Base-by-base conservation (phyloP, 2,329 filamentous ascomycete species). In the Colletotrichum sansevieriae region DNA sequence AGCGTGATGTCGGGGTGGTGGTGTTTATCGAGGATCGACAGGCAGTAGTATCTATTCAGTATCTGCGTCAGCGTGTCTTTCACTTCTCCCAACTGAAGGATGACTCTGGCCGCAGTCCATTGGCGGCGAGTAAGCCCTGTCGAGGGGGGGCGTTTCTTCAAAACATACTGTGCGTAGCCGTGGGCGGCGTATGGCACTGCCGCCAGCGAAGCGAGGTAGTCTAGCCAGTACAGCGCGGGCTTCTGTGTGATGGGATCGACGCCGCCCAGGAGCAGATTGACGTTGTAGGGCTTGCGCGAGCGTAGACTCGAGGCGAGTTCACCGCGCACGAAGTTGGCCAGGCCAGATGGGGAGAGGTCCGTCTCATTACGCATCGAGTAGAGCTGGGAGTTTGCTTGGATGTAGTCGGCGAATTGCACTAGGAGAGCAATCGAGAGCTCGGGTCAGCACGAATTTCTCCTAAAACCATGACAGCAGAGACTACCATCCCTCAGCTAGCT, bases 361-460 rank as follows among this genome's bases (percentile, higher is more conserved):
- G 92, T 92, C 82, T 94, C 92, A 81, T 98, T 98, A 78, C 97
- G 94, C 95, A 98, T 99, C 74, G 93, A 94, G 85, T 99, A 99
- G 78, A 99, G 92, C 83, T 97, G 94, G 72, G 96, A 91, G 82
- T 99, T 99, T 79, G 95, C 95, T 88, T 98, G 95, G 81, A 99
- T 97, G 84, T 95, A 99, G 84, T 99, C 96, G 80, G 97, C 93
- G 81, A 99, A 99, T 91, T 99, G 95, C 71, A 98, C 95, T 97
- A 78, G 1, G 67, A 54, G 12, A 66, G 29, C 12, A 4, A 5
- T 39, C 33, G 41, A 29, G 72, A 76, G 51, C 62, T 71, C 71
- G 52, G 41, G 15, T 73, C 46, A 68, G 70, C 35, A 59, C 33
- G 25, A n/a, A 54, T 20, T 9, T 22, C 18, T 15, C 12, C 15